These are phyloP conservation scores for Tulasnella sp. DNA, from an alignment of 768 basidiomycete genomes.

Conservation along the genomic window DNA sequence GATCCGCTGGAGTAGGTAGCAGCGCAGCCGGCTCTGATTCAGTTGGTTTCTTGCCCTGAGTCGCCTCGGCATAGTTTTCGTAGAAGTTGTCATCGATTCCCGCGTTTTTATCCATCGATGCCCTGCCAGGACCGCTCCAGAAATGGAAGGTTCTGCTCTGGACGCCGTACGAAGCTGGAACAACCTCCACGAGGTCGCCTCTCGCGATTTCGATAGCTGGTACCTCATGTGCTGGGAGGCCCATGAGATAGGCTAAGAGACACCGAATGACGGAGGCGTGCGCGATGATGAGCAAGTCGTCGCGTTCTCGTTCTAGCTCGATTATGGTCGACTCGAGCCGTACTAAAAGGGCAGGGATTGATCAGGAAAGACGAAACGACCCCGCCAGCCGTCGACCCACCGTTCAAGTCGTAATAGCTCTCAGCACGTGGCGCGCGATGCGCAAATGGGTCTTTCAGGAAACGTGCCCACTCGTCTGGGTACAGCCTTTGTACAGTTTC, in stretches of 20 bases:
- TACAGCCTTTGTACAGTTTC: constrained; percentile 83
- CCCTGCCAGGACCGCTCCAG: constrained; percentile 76
- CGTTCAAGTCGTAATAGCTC: constrained; percentile 90
- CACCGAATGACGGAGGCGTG: constrained; percentile 97
- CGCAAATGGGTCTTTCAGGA: constrained; percentile 84
- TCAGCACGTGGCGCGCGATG: constrained; percentile 89
- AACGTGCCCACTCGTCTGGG: constrained; percentile 88
- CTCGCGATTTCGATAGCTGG: constrained; percentile 95
- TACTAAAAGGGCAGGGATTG: constrained; percentile 36
- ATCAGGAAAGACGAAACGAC: neutral
- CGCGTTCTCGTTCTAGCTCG: constrained; percentile 86
- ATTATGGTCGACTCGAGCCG: constrained; percentile 84
- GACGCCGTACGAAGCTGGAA: constrained; percentile 81
- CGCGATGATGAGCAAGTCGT: constrained; percentile 91
- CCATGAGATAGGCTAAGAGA: constrained; percentile 83
- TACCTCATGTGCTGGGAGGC: constrained; percentile 88
- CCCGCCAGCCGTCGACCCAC: constrained; percentile 34
- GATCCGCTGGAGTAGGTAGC: too few relatives aligned
- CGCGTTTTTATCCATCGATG: constrained; percentile 37
- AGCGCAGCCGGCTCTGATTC: too few relatives aligned
- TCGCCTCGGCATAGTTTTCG: constrained; percentile 81
- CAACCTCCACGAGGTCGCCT: constrained; percentile 90
- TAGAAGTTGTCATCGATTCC: constrained; percentile 53
- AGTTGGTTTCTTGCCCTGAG: too few relatives aligned
- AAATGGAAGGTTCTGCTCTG: constrained; percentile 78